Conservation (phyloP, 2,329 filamentous ascomycete genomes). For the Fusarium udum region DNA sequence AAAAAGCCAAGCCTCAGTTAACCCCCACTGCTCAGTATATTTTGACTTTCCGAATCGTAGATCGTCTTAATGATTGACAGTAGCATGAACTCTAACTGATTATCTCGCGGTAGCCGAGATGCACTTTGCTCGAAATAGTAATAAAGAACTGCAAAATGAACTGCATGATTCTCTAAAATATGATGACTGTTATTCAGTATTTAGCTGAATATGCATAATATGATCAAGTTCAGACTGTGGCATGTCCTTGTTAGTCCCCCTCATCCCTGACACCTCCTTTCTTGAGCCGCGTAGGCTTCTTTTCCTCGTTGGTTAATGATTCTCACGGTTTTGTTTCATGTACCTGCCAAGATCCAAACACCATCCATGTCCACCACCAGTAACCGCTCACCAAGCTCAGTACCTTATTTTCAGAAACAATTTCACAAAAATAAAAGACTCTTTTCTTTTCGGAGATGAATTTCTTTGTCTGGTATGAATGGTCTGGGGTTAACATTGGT, state of each 20-base stretch:
- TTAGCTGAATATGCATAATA: background rate
- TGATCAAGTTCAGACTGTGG: background rate
- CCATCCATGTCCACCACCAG: constrained; percentile 4
- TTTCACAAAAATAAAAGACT: background rate
- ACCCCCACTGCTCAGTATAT: background rate
- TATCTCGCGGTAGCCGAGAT: background rate
- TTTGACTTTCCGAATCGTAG: background rate
- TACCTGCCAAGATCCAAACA: constrained; percentile 22
- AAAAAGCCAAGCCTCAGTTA: background rate
- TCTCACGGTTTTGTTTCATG: constrained; percentile 32
- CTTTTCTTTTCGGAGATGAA: background rate
- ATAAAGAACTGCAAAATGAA: background rate
- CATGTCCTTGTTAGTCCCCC: constrained; percentile 1
- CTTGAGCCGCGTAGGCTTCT: constrained; percentile 27
- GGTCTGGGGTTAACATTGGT: background rate
- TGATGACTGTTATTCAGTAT: background rate
- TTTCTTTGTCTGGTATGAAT: background rate
- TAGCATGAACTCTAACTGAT: background rate
- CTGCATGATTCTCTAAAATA: background rate
- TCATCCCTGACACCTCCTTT: constrained; percentile 30
- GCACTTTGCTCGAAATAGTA: constrained; percentile 3
- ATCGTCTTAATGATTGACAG: background rate
- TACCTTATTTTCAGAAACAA: background rate
- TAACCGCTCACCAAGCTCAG: constrained; percentile 2
- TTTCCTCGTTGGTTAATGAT: constrained; percentile 31